A percentile compares a stretch with the other conserved stretches of the same genome.
Conservation (phyloP, 257 asterid genomes). For the Coffea eugenioides region DNA sequence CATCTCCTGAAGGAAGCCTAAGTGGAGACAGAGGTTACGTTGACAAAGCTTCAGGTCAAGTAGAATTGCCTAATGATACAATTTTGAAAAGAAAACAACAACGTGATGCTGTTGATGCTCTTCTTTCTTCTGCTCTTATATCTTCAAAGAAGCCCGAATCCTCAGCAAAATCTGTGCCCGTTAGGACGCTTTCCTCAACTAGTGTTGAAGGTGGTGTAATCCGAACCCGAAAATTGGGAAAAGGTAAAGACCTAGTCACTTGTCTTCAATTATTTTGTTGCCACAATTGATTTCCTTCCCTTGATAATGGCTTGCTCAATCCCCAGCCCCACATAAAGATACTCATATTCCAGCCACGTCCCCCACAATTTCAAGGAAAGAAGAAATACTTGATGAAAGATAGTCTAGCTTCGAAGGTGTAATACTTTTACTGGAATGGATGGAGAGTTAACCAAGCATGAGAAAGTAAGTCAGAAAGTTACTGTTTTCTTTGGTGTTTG, state of each 20-base stretch:
- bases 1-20: constrained; percentile 36
- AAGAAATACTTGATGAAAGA: not conserved
- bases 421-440: not conserved
- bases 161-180: constrained; percentile 41
- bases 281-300: not conserved
- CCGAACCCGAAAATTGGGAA: constrained; percentile 53
- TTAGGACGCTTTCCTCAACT: constrained; percentile 37
- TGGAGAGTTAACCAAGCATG: not conserved
- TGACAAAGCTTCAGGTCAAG: constrained; percentile 37
- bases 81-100: constrained; percentile 70
- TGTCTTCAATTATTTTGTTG: not conserved
- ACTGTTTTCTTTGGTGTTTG: not conserved
- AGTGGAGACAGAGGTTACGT: constrained; percentile 36
- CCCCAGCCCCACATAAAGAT: not conserved
- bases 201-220: constrained; percentile 26
- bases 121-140: constrained; percentile 87
- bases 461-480: not conserved
- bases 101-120: constrained; percentile 92
- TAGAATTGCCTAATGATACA: constrained; percentile 34
- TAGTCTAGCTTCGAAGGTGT: not conserved
- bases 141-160: constrained; percentile 72
- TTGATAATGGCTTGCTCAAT: not conserved
- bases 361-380: not conserved
- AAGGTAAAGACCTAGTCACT: constrained; percentile 30
- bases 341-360: not conserved